These are phyloP conservation scores for Suhomyces bolitotheri DNA, from an alignment of 1,139 yeast species.

Conservation along the genomic window DNA sequence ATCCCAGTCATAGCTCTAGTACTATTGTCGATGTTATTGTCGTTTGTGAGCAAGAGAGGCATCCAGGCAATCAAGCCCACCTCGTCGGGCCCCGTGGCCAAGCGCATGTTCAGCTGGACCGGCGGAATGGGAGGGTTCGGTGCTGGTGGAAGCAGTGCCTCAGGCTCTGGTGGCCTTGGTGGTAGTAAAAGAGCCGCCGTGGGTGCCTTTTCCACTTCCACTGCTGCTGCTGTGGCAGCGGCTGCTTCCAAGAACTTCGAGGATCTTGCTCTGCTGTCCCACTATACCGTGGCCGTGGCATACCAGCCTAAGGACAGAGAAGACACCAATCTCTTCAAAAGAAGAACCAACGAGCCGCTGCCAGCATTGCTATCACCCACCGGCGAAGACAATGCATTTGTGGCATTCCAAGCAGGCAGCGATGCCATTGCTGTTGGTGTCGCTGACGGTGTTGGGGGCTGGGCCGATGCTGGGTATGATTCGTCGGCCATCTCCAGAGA, in stretches of 20 bases:
- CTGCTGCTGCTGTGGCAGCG: constrained; percentile 12
- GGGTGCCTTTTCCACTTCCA: constrained; percentile 8
- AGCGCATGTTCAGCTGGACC: constrained; percentile 10
- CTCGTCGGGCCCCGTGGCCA: background rate
- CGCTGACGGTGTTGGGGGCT: constrained; percentile 98
- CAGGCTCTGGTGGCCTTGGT: constrained; percentile 4
- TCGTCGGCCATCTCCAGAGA: constrained; percentile 80
- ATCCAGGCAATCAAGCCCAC: constrained; percentile 12
- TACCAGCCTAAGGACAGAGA: constrained; percentile 71
- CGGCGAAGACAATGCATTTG: constrained; percentile 87
- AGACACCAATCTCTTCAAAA: constrained; percentile 45
- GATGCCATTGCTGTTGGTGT: constrained; percentile 74
- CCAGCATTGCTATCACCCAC: constrained; percentile 56
- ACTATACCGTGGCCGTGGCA: constrained; percentile 64
- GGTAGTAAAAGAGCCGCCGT: constrained; percentile 6
- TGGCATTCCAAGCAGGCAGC: constrained; percentile 43
- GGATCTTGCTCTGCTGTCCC: constrained; percentile 28
- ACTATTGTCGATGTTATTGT: constrained; percentile 33
- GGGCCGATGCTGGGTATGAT: constrained; percentile 91
- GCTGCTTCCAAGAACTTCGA: constrained; percentile 22
- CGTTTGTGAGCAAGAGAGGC: constrained; percentile 26
- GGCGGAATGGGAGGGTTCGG: constrained; percentile 7
- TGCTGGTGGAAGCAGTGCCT: constrained; percentile 4
- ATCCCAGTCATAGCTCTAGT: constrained; percentile 18
- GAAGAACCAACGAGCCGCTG: constrained; percentile 27